These are phyloP conservation scores for Phialophora chinensis DNA, from an alignment of 2,329 filamentous ascomycete species.

Conservation along the genomic window DNA sequence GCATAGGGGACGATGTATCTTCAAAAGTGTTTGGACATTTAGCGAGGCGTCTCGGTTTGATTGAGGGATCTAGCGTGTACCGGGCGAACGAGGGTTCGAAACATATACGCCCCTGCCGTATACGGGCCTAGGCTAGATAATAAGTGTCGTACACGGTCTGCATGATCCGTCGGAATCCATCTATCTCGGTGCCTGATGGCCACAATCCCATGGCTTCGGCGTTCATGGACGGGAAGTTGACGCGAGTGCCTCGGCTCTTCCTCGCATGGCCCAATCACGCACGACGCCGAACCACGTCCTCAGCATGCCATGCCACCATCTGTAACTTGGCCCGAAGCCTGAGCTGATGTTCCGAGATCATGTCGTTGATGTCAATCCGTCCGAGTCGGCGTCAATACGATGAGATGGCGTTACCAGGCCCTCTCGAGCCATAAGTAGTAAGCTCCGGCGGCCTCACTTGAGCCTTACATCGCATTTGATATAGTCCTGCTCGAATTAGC, in stretches of 20 bases:
- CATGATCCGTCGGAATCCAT: neutral
- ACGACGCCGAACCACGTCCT: neutral
- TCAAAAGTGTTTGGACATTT: constrained; percentile 14
- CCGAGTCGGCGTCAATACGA: neutral
- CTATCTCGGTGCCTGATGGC: neutral
- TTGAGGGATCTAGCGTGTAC: neutral
- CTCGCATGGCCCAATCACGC: neutral
- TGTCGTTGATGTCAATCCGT: neutral
- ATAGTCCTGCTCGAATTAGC: neutral
- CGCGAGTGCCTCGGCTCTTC: constrained; percentile 5
- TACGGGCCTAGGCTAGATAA: neutral
- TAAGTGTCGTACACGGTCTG: neutral
- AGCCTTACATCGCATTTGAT: neutral
- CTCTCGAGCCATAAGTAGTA: too few species aligned
- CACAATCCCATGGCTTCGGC: neutral
- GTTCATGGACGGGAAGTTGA: neutral
- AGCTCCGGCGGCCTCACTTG: neutral
- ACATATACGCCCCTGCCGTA: neutral
- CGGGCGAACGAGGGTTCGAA: neutral
- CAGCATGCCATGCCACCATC: neutral
- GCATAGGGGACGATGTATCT: constrained; percentile 14
- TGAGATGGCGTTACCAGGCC: neutral
- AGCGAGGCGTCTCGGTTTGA: constrained; percentile 25
- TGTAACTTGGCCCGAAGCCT: neutral
- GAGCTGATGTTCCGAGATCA: neutral